phyloP scores from a whole-genome alignment of 1,284 basidiomycete species.

The Apiotrichum mycotoxinovorans region DNA sequence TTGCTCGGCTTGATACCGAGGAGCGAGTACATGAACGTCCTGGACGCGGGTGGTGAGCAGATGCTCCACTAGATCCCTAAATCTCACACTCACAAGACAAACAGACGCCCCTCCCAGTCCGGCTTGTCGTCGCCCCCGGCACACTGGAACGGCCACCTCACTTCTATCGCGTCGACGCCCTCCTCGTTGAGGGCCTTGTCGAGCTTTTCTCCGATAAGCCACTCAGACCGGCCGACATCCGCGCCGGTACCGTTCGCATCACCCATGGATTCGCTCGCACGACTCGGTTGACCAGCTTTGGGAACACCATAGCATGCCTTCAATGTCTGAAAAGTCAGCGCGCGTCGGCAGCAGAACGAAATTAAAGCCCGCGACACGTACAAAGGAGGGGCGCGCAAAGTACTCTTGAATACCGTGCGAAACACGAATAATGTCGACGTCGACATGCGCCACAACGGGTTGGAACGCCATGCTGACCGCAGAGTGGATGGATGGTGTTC shows the following conservation, averaged over 20 bases:
- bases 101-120: slow-evolving; percentile 89
- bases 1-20: slow-evolving; percentile 74
- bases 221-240: slow-evolving; percentile 58
- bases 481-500: background rate
- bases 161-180: slow-evolving; percentile 59
- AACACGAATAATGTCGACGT: slow-evolving; percentile 36
- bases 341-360: background rate
- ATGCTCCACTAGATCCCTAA: background rate
- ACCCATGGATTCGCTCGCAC: slow-evolving; percentile 7
- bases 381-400: slow-evolving; percentile 32
- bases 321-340: slow-evolving; percentile 20
- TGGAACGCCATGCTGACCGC: slow-evolving; percentile 8
- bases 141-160: slow-evolving; percentile 82
- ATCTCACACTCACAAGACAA: slow-evolving; percentile 68
- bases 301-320: slow-evolving; percentile 38
- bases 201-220: slow-evolving; percentile 76
- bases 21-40: slow-evolving; percentile 76
- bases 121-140: slow-evolving; percentile 53
- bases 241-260: slow-evolving; percentile 20
- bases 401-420: slow-evolving; percentile 36
- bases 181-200: slow-evolving; percentile 69
- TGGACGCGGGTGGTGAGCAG: slow-evolving; percentile 45
- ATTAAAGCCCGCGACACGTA: slow-evolving; percentile 14
- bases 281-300: slow-evolving; percentile 6
- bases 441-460: slow-evolving; percentile 38